Percentiles rank a stretch among this genome's conserved stretches.
Conservation (phyloP, 371 early-diverging fungal genomes). For the Aphelidium insulamus region DNA sequence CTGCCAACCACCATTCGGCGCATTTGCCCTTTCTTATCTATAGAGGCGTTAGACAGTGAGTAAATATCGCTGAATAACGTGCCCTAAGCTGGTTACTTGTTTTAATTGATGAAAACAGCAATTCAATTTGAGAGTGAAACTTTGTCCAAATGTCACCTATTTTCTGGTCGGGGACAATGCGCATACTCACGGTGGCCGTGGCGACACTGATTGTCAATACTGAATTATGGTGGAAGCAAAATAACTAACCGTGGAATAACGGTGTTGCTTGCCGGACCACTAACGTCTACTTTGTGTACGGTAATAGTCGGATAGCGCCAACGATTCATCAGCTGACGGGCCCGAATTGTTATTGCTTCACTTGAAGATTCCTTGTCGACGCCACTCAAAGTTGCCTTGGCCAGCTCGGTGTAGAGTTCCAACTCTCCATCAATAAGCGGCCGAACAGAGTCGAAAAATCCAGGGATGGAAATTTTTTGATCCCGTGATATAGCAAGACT, state of each 20-base stretch:
- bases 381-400: slow-evolving; percentile 4
- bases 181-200: slow-evolving; percentile 46
- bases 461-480: slow-evolving; percentile 41
- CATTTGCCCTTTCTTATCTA: slow-evolving; percentile 31
- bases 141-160: slow-evolving; percentile 27
- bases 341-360: slow-evolving; percentile 10
- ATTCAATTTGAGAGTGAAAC: slow-evolving; percentile 26
- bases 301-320: slow-evolving; percentile 62
- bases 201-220: too few species aligned
- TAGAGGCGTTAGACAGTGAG: background rate
- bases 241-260: slow-evolving; percentile 58
- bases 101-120: slow-evolving; percentile 20
- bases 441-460: slow-evolving; percentile 15
- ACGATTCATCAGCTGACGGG: slow-evolving; percentile 33
- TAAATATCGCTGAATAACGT: slow-evolving; percentile 1
- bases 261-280: slow-evolving; percentile 36
- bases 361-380: slow-evolving; percentile 7
- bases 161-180: slow-evolving; percentile 57
- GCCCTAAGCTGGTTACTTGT: slow-evolving; percentile 28
- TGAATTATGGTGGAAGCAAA: too few species aligned
- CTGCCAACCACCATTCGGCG: slow-evolving; percentile 61
- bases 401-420: slow-evolving; percentile 8
- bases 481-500: slow-evolving; percentile 23
- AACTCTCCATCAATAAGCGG: slow-evolving; percentile 7
- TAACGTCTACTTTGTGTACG: slow-evolving; percentile 51